phyloP scores from a whole-genome alignment of 2,329 filamentous ascomycete genomes.

The Colletotrichum shisoi region DNA sequence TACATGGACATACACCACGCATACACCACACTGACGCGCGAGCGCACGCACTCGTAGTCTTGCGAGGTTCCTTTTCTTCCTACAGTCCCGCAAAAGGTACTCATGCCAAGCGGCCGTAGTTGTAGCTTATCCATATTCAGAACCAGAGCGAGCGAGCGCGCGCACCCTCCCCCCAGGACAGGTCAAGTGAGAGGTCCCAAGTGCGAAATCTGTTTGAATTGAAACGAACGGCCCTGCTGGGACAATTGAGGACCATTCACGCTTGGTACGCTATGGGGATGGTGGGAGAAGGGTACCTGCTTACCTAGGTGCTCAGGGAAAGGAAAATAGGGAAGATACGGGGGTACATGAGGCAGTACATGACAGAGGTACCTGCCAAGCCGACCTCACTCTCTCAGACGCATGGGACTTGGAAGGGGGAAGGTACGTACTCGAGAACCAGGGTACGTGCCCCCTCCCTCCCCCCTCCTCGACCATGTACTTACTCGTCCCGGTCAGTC shows the following conservation, averaged over 20 bases:
- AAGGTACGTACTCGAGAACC: background rate
- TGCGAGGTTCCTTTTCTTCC: background rate
- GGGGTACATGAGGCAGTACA: background rate
- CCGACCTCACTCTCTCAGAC: background rate
- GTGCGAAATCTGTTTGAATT: conserved; percentile 37
- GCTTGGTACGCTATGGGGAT: conserved; percentile 34
- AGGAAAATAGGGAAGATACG: background rate
- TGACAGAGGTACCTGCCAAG: background rate
- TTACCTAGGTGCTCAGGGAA: background rate
- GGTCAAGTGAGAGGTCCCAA: conserved; percentile 37
- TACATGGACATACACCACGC: conserved; percentile 12
- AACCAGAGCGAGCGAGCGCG: conserved; percentile 4
- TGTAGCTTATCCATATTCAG: background rate
- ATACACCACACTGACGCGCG: conserved; percentile 10
- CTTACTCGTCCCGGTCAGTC: background rate
- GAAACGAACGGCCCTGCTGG: conserved; percentile 39
- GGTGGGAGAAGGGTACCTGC: background rate
- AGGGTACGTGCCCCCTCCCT: conserved; percentile 27
- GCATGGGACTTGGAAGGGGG: conserved; percentile 4
- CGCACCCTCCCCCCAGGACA: conserved; percentile 38
- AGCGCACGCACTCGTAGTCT: conserved; percentile 5
- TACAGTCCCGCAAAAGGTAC: background rate
- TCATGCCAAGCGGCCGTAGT: background rate
- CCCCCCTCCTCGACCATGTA: conserved; percentile 5
- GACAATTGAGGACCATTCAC: conserved; percentile 30